A percentile compares a stretch with the other conserved stretches of the same genome.
phyloP scores from a whole-genome alignment of 2,329 filamentous ascomycete genomes.

The Drechslerella dactyloides region DNA sequence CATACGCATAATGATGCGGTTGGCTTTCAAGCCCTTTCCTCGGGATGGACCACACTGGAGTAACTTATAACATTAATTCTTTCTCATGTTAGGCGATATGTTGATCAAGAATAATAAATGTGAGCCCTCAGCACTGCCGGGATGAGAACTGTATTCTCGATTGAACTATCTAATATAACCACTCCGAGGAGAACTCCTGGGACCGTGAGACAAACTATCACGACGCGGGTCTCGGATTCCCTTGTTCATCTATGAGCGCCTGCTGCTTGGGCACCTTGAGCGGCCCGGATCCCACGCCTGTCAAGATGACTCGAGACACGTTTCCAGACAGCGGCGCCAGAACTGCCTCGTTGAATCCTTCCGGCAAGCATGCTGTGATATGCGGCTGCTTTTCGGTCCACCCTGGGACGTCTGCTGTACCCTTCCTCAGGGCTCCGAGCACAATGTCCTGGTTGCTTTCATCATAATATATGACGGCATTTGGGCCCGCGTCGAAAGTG shows the following conservation, averaged over 20 bases:
- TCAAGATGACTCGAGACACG: conserved; percentile 87
- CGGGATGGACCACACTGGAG: no score
- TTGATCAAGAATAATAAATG: no score
- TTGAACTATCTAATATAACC: no score
- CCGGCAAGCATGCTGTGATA: conserved; percentile 62
- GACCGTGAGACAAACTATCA: not conserved
- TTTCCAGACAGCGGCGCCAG: conserved; percentile 74
- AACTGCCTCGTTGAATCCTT: conserved; percentile 71
- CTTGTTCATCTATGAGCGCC: conserved; percentile 32
- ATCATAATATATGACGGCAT: conserved; percentile 94
- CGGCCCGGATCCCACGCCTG: conserved; percentile 88
- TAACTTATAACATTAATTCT: no score
- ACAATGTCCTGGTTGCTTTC: conserved; percentile 75
- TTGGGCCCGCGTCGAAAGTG: conserved; percentile 96
- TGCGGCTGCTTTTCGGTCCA: conserved; percentile 70
- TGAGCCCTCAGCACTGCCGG: no score
- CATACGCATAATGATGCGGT: no score
- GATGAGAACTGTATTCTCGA: no score
- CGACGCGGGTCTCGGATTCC: conserved; percentile 31
- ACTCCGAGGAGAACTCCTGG: no score
- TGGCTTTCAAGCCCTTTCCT: no score
- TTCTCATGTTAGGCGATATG: no score
- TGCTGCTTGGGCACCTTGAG: conserved; percentile 71
- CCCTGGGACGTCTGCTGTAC: conserved; percentile 70
- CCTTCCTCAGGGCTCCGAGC: conserved; percentile 75